Evolutionary conservation across 2,329 filamentous ascomycete species (phyloP).

Genomic region (Diaporthe sp.): DNA sequence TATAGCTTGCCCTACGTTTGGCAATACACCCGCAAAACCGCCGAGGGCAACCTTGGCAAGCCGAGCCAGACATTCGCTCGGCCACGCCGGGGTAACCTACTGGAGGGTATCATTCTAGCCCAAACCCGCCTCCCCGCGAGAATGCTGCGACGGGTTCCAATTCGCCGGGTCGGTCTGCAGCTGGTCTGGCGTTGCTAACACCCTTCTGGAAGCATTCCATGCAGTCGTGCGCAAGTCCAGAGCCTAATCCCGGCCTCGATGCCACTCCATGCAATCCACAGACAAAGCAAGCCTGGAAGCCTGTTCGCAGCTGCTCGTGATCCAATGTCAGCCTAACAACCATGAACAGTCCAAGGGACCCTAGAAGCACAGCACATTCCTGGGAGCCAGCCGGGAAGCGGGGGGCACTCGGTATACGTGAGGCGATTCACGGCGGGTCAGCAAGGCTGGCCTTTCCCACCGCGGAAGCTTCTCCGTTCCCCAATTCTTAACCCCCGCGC

Average conservation of each 20-base stretch:
- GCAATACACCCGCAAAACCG: slow-evolving; percentile 29
- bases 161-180: slow-evolving; percentile 28
- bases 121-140: slow-evolving; percentile 16
- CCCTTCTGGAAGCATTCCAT: slow-evolving; percentile 26
- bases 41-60: slow-evolving; percentile 30
- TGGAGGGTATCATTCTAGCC: neutral
- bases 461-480: slow-evolving; percentile 30
- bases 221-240: neutral
- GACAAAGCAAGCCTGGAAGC: neutral
- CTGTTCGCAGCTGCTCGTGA: neutral
- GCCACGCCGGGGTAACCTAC: slow-evolving; percentile 8
- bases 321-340: neutral
- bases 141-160: slow-evolving; percentile 12
- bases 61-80: slow-evolving; percentile 8
- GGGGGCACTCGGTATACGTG: neutral
- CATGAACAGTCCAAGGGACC: neutral
- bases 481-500: neutral
- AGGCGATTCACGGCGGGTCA: slow-evolving; percentile 19
- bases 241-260: neutral
- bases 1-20: slow-evolving; percentile 13
- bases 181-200: slow-evolving; percentile 10
- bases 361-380: neutral
- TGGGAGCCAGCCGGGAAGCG: neutral
- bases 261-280: neutral
- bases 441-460: slow-evolving; percentile 15